Evolutionary conservation across 2,329 filamentous ascomycete species (phyloP).

Genomic region (Hysterium pulicare): DNA sequence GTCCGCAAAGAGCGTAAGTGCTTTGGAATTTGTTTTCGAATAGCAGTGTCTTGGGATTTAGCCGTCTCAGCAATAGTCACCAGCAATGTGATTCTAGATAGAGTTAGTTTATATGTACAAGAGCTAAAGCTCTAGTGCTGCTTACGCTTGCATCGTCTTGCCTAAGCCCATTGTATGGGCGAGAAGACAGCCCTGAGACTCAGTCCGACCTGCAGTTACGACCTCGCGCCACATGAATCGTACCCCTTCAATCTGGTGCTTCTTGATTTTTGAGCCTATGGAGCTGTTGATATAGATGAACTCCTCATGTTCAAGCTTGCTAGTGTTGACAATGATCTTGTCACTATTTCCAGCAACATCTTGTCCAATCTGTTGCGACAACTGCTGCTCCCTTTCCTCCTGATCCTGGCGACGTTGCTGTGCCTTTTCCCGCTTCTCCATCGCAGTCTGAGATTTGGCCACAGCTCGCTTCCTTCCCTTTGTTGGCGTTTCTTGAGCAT

Average conservation of each 20-base stretch:
- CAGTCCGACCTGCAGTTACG: slow-evolving; percentile 53
- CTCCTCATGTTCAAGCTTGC: slow-evolving; percentile 57
- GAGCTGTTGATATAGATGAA: slow-evolving; percentile 62
- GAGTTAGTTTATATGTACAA: too few species aligned
- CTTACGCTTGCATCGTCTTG: slow-evolving; percentile 82
- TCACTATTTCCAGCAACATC: slow-evolving; percentile 12
- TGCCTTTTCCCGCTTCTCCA: slow-evolving; percentile 56
- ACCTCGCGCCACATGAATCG: slow-evolving; percentile 88
- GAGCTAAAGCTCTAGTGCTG: slow-evolving; percentile 9
- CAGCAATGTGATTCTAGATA: slow-evolving; percentile 68
- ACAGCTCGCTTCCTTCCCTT: slow-evolving; percentile 48
- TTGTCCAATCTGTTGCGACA: slow-evolving; percentile 29
- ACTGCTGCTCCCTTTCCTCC: slow-evolving; percentile 45
- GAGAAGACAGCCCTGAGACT: slow-evolving; percentile 71
- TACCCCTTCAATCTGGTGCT: slow-evolving; percentile 77
- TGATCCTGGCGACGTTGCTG: slow-evolving; percentile 53
- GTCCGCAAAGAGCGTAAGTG: slow-evolving; percentile 61
- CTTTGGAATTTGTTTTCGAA: slow-evolving; percentile 65
- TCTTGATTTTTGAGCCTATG: slow-evolving; percentile 66
- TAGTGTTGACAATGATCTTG: slow-evolving; percentile 62
- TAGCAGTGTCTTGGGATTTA: slow-evolving; percentile 53
- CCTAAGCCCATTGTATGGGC: slow-evolving; percentile 90
- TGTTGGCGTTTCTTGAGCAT: slow-evolving; percentile 32
- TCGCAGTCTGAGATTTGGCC: slow-evolving; percentile 49
- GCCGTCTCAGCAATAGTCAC: slow-evolving; percentile 68